Evolutionary conservation across 1,284 basidiomycete species (phyloP), one percentile per base, ranked within the genome.

Genomic region (Filobasidium uniguttulatum): DNA sequence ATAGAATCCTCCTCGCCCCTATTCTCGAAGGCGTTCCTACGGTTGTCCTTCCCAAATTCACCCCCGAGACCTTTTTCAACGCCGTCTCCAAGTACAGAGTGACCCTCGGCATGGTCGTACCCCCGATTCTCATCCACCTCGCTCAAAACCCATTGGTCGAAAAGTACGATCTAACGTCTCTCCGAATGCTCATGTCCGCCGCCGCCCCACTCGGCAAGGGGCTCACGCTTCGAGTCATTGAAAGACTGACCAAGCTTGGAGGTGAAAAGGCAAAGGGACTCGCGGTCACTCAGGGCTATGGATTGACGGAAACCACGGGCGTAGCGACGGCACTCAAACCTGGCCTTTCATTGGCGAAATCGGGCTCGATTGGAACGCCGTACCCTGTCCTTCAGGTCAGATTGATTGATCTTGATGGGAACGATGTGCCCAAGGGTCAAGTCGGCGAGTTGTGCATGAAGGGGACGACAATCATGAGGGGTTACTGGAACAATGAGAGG

Each of bases 401-500:
- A 4, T 66, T 94, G 12, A 80, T 93, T 5, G 57, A 60, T 48
- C 53, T 59, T 12, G 62, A 67, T 20, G 62, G 62, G 19, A 58
- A 58, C n/a, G 68, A 69, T 46, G 59, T 64, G 14, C 43, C 78
- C 17, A 75, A 74, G 19, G 77, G 76, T 10, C 68, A 79, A 51
- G 68, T 77, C 0, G 88, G 89, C 5, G 88, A 93, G 65, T 60
- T 93, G 5, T 89, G 85, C 82, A 56, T 88, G 5, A 73, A 79
- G 44, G 85, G 86, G 0, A 81, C 83, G 0, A 77, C 71, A 3
- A 72, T 89, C 46, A 87, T 88, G 84, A 86, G 84, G 76, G 72
- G 73, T 5, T 76, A 75, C 59, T 66, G 71, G 57, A 80, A 80
- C 61, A 84, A 86, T 56, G 67, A 70, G 0, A 66, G 68, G n/a